Conservation (phyloP, 805 yeast genomes). For the Kluyveromyces siamensis region DNA sequence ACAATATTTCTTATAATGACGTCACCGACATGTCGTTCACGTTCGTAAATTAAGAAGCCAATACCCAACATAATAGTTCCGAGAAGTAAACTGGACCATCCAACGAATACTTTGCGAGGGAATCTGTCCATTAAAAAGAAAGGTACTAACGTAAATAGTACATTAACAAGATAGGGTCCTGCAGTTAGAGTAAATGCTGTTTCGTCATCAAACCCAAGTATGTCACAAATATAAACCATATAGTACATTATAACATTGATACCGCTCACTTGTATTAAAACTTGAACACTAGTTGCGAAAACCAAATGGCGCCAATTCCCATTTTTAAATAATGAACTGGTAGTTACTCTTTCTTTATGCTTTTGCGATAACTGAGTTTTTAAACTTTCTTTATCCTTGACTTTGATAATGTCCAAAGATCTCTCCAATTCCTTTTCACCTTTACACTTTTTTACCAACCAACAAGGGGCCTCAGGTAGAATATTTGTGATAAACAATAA, state of each 20-base stretch:
- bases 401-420: not conserved
- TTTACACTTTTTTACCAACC: conserved; percentile 33
- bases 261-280: conserved; percentile 38
- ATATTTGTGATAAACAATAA: conserved; percentile 31
- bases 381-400: conserved; percentile 5
- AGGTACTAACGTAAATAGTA: conserved; percentile 37
- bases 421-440: not conserved
- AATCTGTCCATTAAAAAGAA: conserved; percentile 34
- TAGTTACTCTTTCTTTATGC: not conserved
- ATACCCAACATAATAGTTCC: conserved; percentile 30
- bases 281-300: conserved; percentile 33
- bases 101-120: conserved; percentile 38
- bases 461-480: conserved; percentile 53
- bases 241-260: conserved; percentile 37
- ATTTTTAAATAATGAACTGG: not conserved
- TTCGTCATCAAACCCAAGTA: conserved; percentile 32
- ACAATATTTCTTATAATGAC: conserved; percentile 10
- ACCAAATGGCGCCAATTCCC: conserved; percentile 26
- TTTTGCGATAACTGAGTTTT: conserved; percentile 10
- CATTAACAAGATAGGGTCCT: conserved; percentile 35
- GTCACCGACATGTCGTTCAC: conserved; percentile 2
- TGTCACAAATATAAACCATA: conserved; percentile 37
- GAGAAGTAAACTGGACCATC: conserved; percentile 35
- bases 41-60: conserved; percentile 29
- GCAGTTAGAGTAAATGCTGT: conserved; percentile 27